Percentiles rank a stretch among this genome's conserved stretches.
These are phyloP conservation scores for Coemansia sp. DNA, from an alignment of 192 early-diverging fungal species.

Conservation along the genomic window DNA sequence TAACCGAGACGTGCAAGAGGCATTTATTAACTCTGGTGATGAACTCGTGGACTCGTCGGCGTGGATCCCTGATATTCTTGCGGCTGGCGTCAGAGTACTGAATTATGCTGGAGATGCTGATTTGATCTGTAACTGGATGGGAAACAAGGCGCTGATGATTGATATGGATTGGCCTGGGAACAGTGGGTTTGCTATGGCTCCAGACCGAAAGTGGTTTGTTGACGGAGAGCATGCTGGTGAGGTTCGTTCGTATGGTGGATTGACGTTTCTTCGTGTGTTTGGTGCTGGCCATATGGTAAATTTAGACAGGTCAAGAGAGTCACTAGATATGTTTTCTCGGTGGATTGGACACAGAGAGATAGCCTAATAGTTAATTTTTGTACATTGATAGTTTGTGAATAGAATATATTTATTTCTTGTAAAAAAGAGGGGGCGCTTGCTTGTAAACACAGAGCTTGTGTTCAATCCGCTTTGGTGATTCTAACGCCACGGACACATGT, in stretches of 20 bases:
- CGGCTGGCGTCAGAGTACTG: constrained; percentile 73
- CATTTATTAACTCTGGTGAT: constrained; percentile 72
- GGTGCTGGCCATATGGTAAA: constrained; percentile 90
- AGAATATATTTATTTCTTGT: neutral
- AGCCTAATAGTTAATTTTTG: neutral
- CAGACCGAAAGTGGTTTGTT: constrained; percentile 75
- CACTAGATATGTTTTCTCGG: constrained; percentile 79
- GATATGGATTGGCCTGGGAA: constrained; percentile 82
- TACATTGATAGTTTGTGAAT: neutral
- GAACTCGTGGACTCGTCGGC: constrained; percentile 69
- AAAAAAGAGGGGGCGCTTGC: neutral
- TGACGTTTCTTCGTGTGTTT: constrained; percentile 86
- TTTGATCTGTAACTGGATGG: constrained; percentile 86
- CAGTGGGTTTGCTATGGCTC: constrained; percentile 67
- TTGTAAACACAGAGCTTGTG: constrained; percentile 19
- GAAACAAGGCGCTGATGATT: constrained; percentile 81
- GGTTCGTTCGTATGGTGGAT: constrained; percentile 64
- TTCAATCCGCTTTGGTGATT: constrained; percentile 17
- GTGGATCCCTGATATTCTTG: constrained; percentile 67
- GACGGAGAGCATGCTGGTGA: constrained; percentile 62
- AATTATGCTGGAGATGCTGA: constrained; percentile 92
- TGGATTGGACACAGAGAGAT: constrained; percentile 70
- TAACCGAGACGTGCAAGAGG: constrained; percentile 73
- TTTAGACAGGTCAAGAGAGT: constrained; percentile 80
- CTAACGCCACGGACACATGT: constrained; percentile 60